A percentile compares a stretch with the other conserved stretches of the same genome.
Conservation (phyloP, 192 early-diverging fungal genomes). For the Backusella sp. region DNA sequence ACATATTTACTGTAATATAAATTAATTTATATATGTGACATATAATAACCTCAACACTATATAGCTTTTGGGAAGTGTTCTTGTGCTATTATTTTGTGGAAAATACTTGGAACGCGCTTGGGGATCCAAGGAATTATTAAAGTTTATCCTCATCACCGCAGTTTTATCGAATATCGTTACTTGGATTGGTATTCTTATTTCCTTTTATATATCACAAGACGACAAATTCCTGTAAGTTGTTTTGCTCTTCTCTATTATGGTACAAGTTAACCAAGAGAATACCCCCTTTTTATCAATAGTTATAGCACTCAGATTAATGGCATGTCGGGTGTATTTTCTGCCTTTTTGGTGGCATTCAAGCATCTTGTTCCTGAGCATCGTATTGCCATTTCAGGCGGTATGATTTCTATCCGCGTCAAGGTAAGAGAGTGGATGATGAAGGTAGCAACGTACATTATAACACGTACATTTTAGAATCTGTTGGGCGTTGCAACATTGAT, state of each 20-base stretch:
- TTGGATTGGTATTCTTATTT: conserved; percentile 52
- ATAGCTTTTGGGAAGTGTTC: conserved; percentile 44
- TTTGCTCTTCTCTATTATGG: too few relatives aligned
- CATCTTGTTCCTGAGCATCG: conserved; percentile 87
- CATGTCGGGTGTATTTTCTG: conserved; percentile 65
- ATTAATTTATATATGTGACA: background rate
- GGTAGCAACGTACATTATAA: background rate
- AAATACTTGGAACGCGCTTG: conserved; percentile 85
- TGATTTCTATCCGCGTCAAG: conserved; percentile 74
- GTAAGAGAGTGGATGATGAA: conserved; percentile 33
- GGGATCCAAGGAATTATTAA: conserved; percentile 75
- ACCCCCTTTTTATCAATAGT: conserved; percentile 19
- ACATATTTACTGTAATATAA: conserved; percentile 41
- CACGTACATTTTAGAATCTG: conserved; percentile 36
- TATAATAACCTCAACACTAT: background rate
- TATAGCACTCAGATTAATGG: conserved; percentile 68
- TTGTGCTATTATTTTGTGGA: conserved; percentile 54
- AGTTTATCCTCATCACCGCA: conserved; percentile 62
- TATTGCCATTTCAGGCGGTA: conserved; percentile 60
- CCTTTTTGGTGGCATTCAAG: conserved; percentile 86
- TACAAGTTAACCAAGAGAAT: too few relatives aligned
- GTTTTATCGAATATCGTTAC: conserved; percentile 51
- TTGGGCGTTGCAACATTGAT: conserved; percentile 41
- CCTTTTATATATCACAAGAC: conserved; percentile 57
- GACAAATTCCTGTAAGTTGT: conserved; percentile 55